These are phyloP conservation scores for Rosellinia necatrix DNA, from an alignment of 2,329 filamentous ascomycete genomes.

Conservation along the genomic window DNA sequence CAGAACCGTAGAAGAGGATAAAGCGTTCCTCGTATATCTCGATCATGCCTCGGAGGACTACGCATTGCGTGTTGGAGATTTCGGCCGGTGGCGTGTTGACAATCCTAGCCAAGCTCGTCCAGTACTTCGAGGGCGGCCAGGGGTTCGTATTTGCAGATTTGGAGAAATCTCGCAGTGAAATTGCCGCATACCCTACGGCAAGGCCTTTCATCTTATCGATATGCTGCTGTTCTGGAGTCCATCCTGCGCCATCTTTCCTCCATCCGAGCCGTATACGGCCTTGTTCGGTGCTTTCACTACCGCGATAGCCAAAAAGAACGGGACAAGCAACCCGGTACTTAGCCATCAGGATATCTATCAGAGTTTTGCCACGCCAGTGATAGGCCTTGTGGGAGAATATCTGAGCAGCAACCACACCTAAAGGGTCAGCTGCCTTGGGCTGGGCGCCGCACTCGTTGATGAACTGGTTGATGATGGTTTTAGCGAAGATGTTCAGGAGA, in stretches of 20 bases:
- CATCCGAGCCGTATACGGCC: conserved; percentile 75
- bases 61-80: conserved; percentile 73
- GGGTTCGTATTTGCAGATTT: conserved; percentile 71
- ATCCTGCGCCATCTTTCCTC: conserved; percentile 65
- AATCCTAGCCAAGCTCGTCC: conserved; percentile 76
- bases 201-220: conserved; percentile 82
- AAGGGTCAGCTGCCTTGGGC: conserved; percentile 71
- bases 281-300: conserved; percentile 71
- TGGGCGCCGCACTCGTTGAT: conserved; percentile 68
- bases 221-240: conserved; percentile 72
- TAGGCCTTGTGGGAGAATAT: conserved; percentile 74
- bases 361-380: conserved; percentile 66
- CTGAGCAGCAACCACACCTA: conserved; percentile 76
- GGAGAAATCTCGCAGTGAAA: conserved; percentile 82
- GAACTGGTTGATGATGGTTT: conserved; percentile 72
- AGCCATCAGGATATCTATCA: conserved; percentile 84
- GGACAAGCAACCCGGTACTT: conserved; percentile 84
- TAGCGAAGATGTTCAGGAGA: conserved; percentile 76
- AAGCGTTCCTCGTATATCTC: conserved; percentile 76
- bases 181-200: conserved; percentile 80
- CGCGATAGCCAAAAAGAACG: conserved; percentile 81
- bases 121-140: conserved; percentile 80
- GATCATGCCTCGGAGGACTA: conserved; percentile 73
- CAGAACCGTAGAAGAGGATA: conserved; percentile 78
- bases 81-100: conserved; percentile 72